Base-by-base conservation (phyloP, 352 stramenopile species). In the Pythium aristosporum region DNA sequence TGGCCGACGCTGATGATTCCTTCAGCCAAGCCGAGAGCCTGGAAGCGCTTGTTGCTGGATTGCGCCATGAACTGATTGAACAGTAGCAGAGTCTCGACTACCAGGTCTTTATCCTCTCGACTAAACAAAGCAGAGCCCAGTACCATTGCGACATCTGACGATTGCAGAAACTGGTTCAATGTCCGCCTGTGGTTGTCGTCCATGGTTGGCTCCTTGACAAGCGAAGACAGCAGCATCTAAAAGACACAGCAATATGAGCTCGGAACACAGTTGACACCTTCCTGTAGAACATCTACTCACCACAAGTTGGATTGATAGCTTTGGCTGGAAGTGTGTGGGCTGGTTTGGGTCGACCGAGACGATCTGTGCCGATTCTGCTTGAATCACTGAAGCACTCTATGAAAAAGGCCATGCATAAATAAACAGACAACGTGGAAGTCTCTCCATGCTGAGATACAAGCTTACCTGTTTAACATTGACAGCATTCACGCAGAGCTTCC, bases 381-480 rank as follows among this genome's bases (percentile, higher is more conserved):
- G 83, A 54, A 92, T 85, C 30, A 92, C 41, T 21, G 78, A 81
- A 32, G 81, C 81, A 55, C 69, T 89, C 81, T 92, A 18, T 50
- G 6, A 30, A 50, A 25, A 25, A 23, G 15, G 10, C 11, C 37
- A 30, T 30, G 25, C 25, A 30, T 30, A 30, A 30, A 5, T 30
- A 30, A 30, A 2, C 25, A 5, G 25, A 30, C 25, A 30, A 30
- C 25, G 25, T 30, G 25, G 25, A 12, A 39, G 28, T 21, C 23
- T n/a, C 23, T 25, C 34, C 30, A 23, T 5, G 49, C 36, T 16
- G 13, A 6, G 23, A 42, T 50, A 21, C 16, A 30, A n/a, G 7
- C 44, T 16, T 58, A 91, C 85, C 80, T 94, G 85, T 43, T 89
- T 92, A 6, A 92, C 63, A 57, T 81, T 89, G 57, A 92, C 79